These are phyloP conservation scores for Hyaloperonospora brassicae DNA, from an alignment of 352 stramenopile genomes.

Conservation along the genomic window DNA sequence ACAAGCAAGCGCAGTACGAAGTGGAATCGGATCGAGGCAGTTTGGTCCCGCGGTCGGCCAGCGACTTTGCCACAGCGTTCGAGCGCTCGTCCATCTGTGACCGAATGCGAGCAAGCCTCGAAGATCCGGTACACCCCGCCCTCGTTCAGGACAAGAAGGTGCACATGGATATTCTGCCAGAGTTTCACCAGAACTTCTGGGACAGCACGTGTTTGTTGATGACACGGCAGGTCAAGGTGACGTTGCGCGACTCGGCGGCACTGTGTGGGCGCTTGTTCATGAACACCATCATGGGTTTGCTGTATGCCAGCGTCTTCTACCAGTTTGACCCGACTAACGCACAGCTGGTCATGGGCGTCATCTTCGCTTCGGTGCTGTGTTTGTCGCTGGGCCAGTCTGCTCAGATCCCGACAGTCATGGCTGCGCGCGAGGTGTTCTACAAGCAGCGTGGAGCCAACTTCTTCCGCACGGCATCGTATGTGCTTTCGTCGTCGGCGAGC, in stretches of 20 bases:
- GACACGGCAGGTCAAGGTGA: too few species aligned
- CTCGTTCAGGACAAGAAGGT: too few species aligned
- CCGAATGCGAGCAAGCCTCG: background rate
- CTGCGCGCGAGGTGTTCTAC: conserved; percentile 16
- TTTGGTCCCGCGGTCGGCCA: conserved; percentile 6
- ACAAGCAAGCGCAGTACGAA: conserved; percentile 34
- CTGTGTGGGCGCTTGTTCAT: too few species aligned
- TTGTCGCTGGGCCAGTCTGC: conserved; percentile 11
- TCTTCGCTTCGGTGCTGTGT: conserved; percentile 13
- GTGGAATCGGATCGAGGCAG: background rate
- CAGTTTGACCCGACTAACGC: conserved; percentile 12
- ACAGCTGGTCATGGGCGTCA: conserved; percentile 13
- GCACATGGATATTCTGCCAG: too few species aligned
- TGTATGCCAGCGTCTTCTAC: conserved; percentile 22
- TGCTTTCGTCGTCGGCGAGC: conserved; percentile 11
- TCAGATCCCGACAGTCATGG: conserved; percentile 12
- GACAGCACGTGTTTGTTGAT: too few species aligned
- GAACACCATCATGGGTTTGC: too few species aligned
- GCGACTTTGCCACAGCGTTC: conserved; percentile 10
- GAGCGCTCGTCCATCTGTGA: conserved; percentile 2
- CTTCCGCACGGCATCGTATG: conserved; percentile 16
- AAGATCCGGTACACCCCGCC: conserved; percentile 2
- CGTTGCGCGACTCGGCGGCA: too few species aligned
- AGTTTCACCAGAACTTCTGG: too few species aligned
- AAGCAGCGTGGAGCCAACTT: conserved; percentile 16